Percentiles rank a stretch among this genome's conserved stretches.
Conservation (phyloP, 2,329 filamentous ascomycete genomes). For the Cladosporium austrohemisphaericum region DNA sequence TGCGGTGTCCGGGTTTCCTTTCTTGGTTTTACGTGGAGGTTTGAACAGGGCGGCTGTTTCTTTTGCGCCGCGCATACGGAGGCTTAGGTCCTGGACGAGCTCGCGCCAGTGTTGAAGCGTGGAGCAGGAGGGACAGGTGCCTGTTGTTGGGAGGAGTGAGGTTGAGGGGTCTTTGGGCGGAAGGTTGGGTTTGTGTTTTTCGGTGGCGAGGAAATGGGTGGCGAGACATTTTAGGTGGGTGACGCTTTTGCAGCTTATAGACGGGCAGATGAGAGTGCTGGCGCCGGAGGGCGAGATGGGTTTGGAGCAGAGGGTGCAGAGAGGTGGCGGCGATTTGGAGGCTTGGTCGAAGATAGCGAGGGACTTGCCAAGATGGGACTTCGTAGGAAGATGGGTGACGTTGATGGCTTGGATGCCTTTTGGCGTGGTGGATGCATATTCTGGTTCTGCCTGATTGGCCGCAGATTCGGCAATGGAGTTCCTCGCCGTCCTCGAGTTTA, state of each 20-base stretch:
- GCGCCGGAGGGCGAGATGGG: slow-evolving; percentile 36
- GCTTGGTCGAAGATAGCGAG: not conserved
- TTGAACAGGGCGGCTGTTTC: slow-evolving; percentile 68
- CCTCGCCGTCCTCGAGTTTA: slow-evolving; percentile 21
- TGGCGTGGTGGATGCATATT: not conserved
- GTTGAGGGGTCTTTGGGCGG: not conserved
- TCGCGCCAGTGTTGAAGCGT: slow-evolving; percentile 64
- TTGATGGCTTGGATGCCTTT: slow-evolving; percentile 46
- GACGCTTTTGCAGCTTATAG: slow-evolving; percentile 44
- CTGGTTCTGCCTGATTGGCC: slow-evolving; percentile 18
- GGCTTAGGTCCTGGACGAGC: slow-evolving; percentile 76
- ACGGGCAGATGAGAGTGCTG: slow-evolving; percentile 51
- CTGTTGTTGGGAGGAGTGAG: slow-evolving; percentile 62
- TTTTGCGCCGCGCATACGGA: slow-evolving; percentile 66
- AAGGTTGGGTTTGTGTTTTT: slow-evolving; percentile 30
- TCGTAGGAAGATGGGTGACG: slow-evolving; percentile 50
- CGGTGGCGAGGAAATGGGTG: slow-evolving; percentile 45
- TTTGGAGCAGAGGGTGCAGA: slow-evolving; percentile 45
- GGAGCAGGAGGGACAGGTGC: slow-evolving; percentile 68
- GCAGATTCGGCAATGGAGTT: slow-evolving; percentile 1
- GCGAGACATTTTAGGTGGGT: slow-evolving; percentile 58
- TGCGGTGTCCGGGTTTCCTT: slow-evolving; percentile 35
- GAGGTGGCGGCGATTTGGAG: slow-evolving; percentile 17
- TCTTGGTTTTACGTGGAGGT: slow-evolving; percentile 20
- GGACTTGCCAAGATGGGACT: slow-evolving; percentile 50